Evolutionary conservation across 1,284 basidiomycete genomes (phyloP), one percentile per base, ranked within the genome.

Genomic region (Cutaneotrichosporon sp.): DNA sequence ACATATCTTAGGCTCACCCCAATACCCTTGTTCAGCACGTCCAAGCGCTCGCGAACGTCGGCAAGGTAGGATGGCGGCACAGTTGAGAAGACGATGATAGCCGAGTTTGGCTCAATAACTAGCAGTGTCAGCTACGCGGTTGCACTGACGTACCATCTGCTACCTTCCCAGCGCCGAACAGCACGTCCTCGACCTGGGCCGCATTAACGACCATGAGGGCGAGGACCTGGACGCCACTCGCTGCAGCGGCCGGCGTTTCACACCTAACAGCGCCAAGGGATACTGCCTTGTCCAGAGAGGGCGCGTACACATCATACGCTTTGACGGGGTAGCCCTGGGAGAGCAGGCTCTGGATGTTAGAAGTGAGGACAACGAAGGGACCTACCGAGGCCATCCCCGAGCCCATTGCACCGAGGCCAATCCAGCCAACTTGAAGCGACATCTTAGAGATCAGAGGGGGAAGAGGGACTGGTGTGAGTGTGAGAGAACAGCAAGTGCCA

Each of bases 41-140:
- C 67, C 8, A 79, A 69, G 6, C 70, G 65, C n/a, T 68, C 56
- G 13, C 65, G 65, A 11, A 80, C 58, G 4, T 63, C 61, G 1
- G 60, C 57, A 1, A 76, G 65, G 49, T 71, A 74, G 14, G 68
- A 70, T 1, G 79, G 78, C 0, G 78, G 73, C 24, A 78, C 77
- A 2, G 79, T 81, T 0, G 79, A 79, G 64, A 77, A 79, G 31
- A 76, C 71, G 29, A 81, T 72, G 54, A 81, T 70, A 14, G 66
- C 60, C 1, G 79, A 67, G 18, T 70, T 67, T 16, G 68, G 47
- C 27, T 50, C 14, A n/a, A 50, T 6, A 31, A 29, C 25, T 47
- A 24, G 20, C 9, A 22, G 8, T n/a, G 33, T 47, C 20, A 50
- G 20, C 25, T 18, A n/a, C 10, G 9, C 27, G 10, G 13, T 18